Evolutionary conservation across 2,329 filamentous ascomycete genomes (phyloP), one percentile per base, ranked within the genome.

Genomic region (Macrophomina phaseolina): DNA sequence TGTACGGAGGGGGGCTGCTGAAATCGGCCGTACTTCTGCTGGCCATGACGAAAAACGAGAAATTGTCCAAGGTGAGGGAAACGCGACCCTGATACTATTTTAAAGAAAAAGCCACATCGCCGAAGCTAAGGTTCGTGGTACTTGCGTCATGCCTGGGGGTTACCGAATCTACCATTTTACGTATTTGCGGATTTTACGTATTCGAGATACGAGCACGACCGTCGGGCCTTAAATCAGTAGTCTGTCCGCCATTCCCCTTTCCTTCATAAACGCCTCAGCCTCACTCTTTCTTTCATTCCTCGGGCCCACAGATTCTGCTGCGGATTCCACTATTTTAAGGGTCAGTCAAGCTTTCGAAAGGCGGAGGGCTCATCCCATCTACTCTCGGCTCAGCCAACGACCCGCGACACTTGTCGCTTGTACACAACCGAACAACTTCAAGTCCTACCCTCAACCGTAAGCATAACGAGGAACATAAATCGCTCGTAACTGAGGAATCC

Each of bases 181-280:
- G 53, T 56, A 56, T 56, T 36, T 16, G 30, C 16, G 51, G 32
- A 53, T 36, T 53, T 53, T 53, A 53, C 51, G 51, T 53, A 53
- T 53, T 53, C 18, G n/a, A 23, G 51, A 56, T 56, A 56, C 53
- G 53, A 56, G 36, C 53, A 3, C 53, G 6, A 42, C 5, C 9
- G 7, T 8, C 11, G 36, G 23, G n/a, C 36, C 18, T 16, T 40
- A 56, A 56, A 56, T 9, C 51, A 5, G 8, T 12, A 40, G 28
- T 14, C 34, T 4, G 4, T 18, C 53, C n/a, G n/a, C 18, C 16
- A 9, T 16, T 30, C 34, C 28, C 36, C 53, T 45, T 14, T n/a
- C 36, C 53, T 56, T 56, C 53, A 14, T 11, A 40, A 9, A 14
- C 16, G 1, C 42, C 16, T 45, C 42, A 45, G 7, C 16, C 42